A percentile compares a stretch with the other conserved stretches of the same genome.
Conservation (phyloP, 257 asterid species). For the Penstemon newberryi region DNA sequence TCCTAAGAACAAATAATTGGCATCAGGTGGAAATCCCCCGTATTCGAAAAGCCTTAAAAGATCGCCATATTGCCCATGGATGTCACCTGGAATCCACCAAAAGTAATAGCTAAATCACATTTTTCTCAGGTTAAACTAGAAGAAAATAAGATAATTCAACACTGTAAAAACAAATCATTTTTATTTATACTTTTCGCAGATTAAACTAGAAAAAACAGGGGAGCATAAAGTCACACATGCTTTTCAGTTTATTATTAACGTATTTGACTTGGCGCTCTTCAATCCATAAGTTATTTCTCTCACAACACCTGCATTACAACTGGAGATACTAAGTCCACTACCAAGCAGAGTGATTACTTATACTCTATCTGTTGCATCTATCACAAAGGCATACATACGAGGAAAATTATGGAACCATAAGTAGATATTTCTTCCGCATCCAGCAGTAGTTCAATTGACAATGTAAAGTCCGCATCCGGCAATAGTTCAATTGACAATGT, state of each 20-base stretch:
- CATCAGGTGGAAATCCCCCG: slow-evolving; percentile 1
- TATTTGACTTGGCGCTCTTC: background rate
- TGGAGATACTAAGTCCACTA: background rate
- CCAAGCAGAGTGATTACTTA: background rate
- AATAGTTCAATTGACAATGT: background rate
- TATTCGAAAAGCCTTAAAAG: slow-evolving; percentile 14
- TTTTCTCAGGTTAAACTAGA: background rate
- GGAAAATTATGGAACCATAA: background rate
- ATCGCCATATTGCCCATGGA: slow-evolving; percentile 10
- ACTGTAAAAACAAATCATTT: background rate
- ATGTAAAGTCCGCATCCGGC: background rate
- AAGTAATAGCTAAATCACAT: background rate
- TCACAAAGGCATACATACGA: background rate
- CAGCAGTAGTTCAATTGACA: background rate
- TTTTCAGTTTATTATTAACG: background rate
- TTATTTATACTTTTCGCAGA: background rate
- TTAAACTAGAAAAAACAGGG: background rate
- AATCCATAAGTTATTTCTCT: background rate
- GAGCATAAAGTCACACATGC: background rate
- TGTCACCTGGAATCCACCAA: background rate
- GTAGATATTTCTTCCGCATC: background rate
- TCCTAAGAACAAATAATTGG: background rate
- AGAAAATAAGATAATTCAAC: background rate
- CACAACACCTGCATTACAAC: background rate
- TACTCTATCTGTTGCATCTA: background rate